Conservation (phyloP, 2,329 filamentous ascomycete species). For the Fusarium phyllophilum region DNA sequence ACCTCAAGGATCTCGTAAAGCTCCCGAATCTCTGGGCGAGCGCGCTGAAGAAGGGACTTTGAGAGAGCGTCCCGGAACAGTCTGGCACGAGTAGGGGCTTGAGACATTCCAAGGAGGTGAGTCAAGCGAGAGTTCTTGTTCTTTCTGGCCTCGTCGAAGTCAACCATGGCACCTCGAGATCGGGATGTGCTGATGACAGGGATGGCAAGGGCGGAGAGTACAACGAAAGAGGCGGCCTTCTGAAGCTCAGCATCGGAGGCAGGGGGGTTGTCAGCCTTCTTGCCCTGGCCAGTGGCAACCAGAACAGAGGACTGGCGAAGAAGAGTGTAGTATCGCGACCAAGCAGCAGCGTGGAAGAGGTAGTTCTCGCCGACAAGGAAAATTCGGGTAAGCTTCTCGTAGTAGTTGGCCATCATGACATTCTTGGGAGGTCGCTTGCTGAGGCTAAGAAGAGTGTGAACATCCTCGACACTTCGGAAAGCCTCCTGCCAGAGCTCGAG, state of each 20-base stretch:
- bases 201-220: conserved; percentile 95
- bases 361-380: conserved; percentile 99
- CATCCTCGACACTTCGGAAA: conserved; percentile 98
- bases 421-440: conserved; percentile 99
- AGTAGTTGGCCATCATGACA: conserved; percentile 99
- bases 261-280: conserved; percentile 94
- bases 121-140: conserved; percentile 99
- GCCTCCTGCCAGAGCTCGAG: conserved; percentile 99
- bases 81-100: conserved; percentile 85
- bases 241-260: conserved; percentile 90
- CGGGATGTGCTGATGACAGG: conserved; percentile 98
- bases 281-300: conserved; percentile 84
- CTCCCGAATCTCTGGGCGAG: conserved; percentile 92
- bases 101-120: conserved; percentile 92
- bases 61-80: conserved; percentile 96
- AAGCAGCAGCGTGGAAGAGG: conserved; percentile 97
- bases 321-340: conserved; percentile 97
- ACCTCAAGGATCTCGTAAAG: conserved; percentile 99
- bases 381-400: conserved; percentile 98
- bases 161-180: conserved; percentile 93
- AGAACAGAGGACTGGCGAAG: conserved; percentile 89
- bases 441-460: conserved; percentile 94
- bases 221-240: conserved; percentile 93
- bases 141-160: conserved; percentile 96
- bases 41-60: conserved; percentile 93